Evolutionary conservation across 345 rosid genomes (phyloP).

Genomic region (Rhizophora apiculata): DNA sequence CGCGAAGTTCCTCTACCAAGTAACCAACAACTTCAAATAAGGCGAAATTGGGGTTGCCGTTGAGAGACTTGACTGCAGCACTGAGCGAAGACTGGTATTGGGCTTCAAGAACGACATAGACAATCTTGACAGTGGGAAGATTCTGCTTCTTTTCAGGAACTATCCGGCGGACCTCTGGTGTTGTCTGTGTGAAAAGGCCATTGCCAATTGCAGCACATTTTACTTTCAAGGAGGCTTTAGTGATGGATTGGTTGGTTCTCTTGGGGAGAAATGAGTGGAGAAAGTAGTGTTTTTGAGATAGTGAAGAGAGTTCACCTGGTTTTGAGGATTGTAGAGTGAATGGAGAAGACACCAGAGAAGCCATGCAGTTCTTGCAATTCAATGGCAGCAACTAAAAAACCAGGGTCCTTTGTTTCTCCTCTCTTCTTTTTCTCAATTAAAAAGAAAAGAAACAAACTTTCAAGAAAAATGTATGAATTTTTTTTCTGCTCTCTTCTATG

Average conservation of each 20-base stretch:
- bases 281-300: slow-evolving; percentile 65
- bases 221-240: slow-evolving; percentile 45
- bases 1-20: slow-evolving; percentile 94
- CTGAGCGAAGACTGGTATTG: slow-evolving; percentile 92
- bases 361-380: slow-evolving; percentile 36
- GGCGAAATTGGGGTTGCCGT: slow-evolving; percentile 56
- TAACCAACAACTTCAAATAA: slow-evolving; percentile 88
- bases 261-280: slow-evolving; percentile 67
- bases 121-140: slow-evolving; percentile 77
- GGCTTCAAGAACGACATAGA: slow-evolving; percentile 95
- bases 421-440: slow-evolving; percentile 20
- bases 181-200: slow-evolving; percentile 93
- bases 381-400: slow-evolving; percentile 3
- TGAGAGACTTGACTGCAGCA: slow-evolving; percentile 70
- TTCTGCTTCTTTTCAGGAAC: slow-evolving; percentile 66
- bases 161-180: slow-evolving; percentile 84
- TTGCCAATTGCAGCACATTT: slow-evolving; percentile 73
- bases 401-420: slow-evolving; percentile 26
- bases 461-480: background rate
- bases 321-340: slow-evolving; percentile 62
- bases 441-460: slow-evolving; percentile 11
- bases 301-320: slow-evolving; percentile 68
- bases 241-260: slow-evolving; percentile 28
- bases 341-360: slow-evolving; percentile 66
- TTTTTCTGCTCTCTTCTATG: background rate